These are phyloP conservation scores for Lophiostoma macrostomum DNA, from an alignment of 495 filamentous ascomycete species.

Conservation along the genomic window DNA sequence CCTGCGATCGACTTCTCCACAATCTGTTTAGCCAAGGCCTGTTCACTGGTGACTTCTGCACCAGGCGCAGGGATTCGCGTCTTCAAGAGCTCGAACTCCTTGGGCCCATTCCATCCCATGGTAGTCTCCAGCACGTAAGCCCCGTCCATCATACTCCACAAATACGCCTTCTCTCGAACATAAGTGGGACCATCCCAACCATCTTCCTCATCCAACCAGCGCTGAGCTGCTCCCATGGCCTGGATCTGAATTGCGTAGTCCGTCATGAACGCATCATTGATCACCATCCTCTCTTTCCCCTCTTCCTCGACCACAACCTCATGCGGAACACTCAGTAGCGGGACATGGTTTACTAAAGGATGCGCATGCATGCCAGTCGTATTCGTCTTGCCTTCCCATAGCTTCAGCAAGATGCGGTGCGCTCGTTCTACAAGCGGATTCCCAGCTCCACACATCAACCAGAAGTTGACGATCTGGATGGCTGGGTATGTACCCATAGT, in stretches of 20 bases:
- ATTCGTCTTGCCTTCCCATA: constrained; percentile 52
- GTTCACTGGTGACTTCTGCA: constrained; percentile 48
- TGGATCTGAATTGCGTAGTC: constrained; percentile 47
- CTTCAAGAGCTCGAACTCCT: constrained; percentile 52
- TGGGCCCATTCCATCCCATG: constrained; percentile 49
- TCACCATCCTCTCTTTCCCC: constrained; percentile 31
- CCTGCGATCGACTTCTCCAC: constrained; percentile 45
- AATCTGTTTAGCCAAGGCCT: constrained; percentile 45
- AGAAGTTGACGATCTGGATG: constrained; percentile 50
- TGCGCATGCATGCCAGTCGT: constrained; percentile 53
- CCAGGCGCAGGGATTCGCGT: constrained; percentile 46
- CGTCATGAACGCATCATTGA: constrained; percentile 39
- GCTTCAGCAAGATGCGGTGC: constrained; percentile 48
- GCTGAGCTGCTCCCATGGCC: constrained; percentile 50
- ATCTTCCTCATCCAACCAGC: constrained; percentile 49
- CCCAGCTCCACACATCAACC: constrained; percentile 41
- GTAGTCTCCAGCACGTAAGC: constrained; percentile 53
- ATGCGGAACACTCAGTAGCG: constrained; percentile 37
- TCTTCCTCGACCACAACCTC: constrained; percentile 26
- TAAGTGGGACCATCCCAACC: constrained; percentile 55
- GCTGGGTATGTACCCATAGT: constrained; percentile 40
- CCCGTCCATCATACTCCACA: constrained; percentile 49
- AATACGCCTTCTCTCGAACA: constrained; percentile 39
- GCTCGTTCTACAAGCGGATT: constrained; percentile 51
- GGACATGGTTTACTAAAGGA: constrained; percentile 47